These are phyloP conservation scores for Pichia sp. DNA, from an alignment of 1,139 yeast genomes.

Conservation along the genomic window DNA sequence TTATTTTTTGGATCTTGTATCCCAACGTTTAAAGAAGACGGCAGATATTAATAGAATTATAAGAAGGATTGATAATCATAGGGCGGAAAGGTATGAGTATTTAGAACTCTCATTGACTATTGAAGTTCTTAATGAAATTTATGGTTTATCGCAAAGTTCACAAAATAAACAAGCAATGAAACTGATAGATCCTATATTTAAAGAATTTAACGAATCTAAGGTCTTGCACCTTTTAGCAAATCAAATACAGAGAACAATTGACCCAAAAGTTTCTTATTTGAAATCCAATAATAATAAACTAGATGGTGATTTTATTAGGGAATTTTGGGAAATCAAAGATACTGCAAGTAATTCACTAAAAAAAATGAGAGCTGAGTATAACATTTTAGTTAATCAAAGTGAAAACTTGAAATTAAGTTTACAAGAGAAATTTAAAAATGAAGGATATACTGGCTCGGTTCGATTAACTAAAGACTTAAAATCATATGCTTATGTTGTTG, in stretches of 20 bases:
- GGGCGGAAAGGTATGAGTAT: conserved; percentile 26
- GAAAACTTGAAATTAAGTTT: conserved; percentile 24
- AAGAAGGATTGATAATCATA: conserved; percentile 36
- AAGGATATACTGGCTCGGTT: conserved; percentile 24
- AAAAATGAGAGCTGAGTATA: conserved; percentile 28
- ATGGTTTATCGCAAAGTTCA: conserved; percentile 6
- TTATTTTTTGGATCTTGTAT: conserved; percentile 32
- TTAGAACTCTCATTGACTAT: conserved; percentile 26
- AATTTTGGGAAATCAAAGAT: conserved; percentile 22
- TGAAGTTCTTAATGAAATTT: conserved; percentile 19
- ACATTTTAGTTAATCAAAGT: conserved; percentile 29
- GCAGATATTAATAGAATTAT: conserved; percentile 50
- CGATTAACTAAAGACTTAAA: conserved; percentile 22
- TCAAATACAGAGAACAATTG: conserved; percentile 20
- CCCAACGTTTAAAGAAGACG: conserved; percentile 32
- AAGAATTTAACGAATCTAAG: conserved; percentile 13
- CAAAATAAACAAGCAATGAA: conserved; percentile 5
- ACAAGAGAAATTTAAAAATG: conserved; percentile 19
- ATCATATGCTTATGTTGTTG: conserved; percentile 24
- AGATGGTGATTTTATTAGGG: conserved; percentile 23
- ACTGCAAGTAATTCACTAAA: conserved; percentile 21
- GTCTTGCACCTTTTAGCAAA: conserved; percentile 18
- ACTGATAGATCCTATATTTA: conserved; percentile 18
- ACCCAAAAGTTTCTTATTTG: conserved; percentile 16
- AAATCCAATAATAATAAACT: conserved; percentile 15